Conservation (phyloP, 768 basidiomycete genomes). For the Pleurotus platypus region DNA sequence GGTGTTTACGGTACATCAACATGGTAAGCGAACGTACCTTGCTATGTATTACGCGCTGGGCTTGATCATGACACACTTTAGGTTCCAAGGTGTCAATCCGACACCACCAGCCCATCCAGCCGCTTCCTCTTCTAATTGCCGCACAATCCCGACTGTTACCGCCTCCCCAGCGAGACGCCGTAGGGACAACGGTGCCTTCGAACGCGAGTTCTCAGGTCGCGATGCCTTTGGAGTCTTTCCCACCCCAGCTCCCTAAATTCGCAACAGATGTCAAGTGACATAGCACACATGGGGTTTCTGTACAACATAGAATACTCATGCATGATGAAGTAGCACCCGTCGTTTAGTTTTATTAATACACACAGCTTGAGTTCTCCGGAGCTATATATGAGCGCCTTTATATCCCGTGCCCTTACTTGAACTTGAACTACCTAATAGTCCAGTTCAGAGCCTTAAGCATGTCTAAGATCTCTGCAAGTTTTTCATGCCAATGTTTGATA, state of each 20-base stretch:
- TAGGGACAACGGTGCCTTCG: not conserved
- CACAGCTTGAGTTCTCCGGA: too few relatives aligned
- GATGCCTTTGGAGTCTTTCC: conserved; percentile 6
- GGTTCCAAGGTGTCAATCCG: conserved; percentile 46
- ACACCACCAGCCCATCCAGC: conserved; percentile 59
- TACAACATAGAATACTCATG: too few relatives aligned
- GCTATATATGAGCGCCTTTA: too few relatives aligned
- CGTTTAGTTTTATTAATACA: too few relatives aligned
- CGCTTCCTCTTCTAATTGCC: conserved; percentile 65
- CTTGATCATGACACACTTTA: not conserved
- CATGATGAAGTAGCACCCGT: too few relatives aligned
- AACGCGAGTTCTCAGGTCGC: not conserved
- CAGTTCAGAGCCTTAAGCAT: too few relatives aligned
- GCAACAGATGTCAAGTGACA: too few relatives aligned
- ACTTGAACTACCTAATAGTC: too few relatives aligned
- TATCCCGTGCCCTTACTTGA: too few relatives aligned
- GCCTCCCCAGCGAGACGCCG: not conserved
- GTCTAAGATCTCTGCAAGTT: too few relatives aligned
- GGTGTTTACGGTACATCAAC: conserved; percentile 75
- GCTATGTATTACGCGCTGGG: not conserved
- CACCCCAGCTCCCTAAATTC: not conserved
- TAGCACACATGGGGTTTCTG: too few relatives aligned
- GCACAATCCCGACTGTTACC: conserved; percentile 3
- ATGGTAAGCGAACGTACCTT: conserved; percentile 28
- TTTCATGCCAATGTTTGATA: too few relatives aligned